phyloP scores from a whole-genome alignment of 2,329 filamentous ascomycete genomes.

The Fusarium pseudonygamai region DNA sequence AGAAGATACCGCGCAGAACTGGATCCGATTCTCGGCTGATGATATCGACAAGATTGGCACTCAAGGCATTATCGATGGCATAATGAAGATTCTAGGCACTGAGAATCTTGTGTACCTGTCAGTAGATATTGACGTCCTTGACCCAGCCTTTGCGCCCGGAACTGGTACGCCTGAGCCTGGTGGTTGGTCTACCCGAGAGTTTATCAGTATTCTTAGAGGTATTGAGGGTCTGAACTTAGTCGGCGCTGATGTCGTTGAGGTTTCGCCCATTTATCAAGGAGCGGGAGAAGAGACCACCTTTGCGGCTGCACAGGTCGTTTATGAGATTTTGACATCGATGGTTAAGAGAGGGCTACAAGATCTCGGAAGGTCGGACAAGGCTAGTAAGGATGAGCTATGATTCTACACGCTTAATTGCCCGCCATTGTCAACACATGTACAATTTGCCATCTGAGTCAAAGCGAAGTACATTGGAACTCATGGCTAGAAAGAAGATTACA shows the following conservation, averaged over 20 bases:
- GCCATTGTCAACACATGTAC: too few relatives aligned
- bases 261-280: slow-evolving; percentile 84
- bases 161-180: slow-evolving; percentile 92
- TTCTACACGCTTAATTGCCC: fast-evolving
- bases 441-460: too few relatives aligned
- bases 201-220: slow-evolving; percentile 83
- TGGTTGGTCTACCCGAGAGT: slow-evolving; percentile 88
- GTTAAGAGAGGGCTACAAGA: slow-evolving; percentile 63
- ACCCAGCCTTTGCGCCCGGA: slow-evolving; percentile 73
- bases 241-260: slow-evolving; percentile 88
- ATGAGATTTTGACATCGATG: slow-evolving; percentile 81
- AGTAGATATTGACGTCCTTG: slow-evolving; percentile 85
- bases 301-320: slow-evolving; percentile 84
- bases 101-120: slow-evolving; percentile 82
- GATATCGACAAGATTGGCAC: slow-evolving; percentile 87
- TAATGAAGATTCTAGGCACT: slow-evolving; percentile 78
- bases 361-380: slow-evolving; percentile 47
- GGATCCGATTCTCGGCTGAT: slow-evolving; percentile 80
- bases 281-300: slow-evolving; percentile 82
- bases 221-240: slow-evolving; percentile 86
- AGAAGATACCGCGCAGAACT: slow-evolving; percentile 78
- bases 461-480: fast-evolving
- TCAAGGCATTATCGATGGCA: slow-evolving; percentile 73
- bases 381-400: slow-evolving; percentile 50
- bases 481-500: fast-evolving